These are phyloP conservation scores for Neurospora sp. DNA, from an alignment of 495 filamentous ascomycete species.

Conservation along the genomic window DNA sequence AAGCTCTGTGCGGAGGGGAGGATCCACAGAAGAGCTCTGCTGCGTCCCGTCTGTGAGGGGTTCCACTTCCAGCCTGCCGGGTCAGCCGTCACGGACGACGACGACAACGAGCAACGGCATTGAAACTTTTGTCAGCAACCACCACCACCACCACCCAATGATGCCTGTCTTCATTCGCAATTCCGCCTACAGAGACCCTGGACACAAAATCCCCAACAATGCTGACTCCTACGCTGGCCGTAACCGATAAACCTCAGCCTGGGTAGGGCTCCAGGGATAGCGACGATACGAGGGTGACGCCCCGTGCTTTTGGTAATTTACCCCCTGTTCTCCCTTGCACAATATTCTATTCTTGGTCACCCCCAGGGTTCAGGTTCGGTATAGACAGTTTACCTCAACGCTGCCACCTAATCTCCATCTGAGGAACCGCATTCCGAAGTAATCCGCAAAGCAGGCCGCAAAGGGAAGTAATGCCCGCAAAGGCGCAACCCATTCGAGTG, in stretches of 20 bases:
- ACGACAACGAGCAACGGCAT: neutral
- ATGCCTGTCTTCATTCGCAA: neutral
- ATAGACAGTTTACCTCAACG: neutral
- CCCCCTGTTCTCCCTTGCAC: neutral
- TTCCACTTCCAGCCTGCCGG: neutral
- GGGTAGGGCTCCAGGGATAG: neutral
- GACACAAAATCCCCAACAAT: neutral
- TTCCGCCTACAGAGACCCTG: neutral
- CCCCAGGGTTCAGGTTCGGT: neutral
- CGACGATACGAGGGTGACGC: neutral
- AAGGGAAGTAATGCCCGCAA: neutral
- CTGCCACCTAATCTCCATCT: neutral
- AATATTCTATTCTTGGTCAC: neutral
- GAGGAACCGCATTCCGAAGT: neutral
- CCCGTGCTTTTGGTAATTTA: neutral
- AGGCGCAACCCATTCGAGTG: neutral
- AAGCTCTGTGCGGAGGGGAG: neutral
- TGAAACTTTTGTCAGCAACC: neutral
- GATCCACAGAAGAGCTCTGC: neutral
- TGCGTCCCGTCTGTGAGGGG: neutral
- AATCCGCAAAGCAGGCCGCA: neutral
- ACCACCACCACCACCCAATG: neutral
- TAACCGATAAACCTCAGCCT: neutral
- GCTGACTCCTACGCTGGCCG: neutral
- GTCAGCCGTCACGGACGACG: neutral